These are phyloP conservation scores for Annulohypoxylon bovei DNA, from an alignment of 495 filamentous ascomycete genomes.

Conservation along the genomic window DNA sequence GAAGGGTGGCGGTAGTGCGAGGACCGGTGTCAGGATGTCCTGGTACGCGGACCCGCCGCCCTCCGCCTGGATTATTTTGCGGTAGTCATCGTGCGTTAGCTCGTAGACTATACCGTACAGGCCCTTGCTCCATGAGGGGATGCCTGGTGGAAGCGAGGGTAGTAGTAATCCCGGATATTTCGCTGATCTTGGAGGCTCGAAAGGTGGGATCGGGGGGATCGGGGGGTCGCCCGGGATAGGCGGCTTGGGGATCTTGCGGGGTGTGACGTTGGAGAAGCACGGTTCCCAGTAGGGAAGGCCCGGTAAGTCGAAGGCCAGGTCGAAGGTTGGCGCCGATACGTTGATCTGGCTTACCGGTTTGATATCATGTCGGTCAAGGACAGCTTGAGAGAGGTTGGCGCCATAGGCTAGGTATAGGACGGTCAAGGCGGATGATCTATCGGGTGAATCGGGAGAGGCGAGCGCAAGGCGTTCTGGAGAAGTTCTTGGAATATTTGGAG, in stretches of 20 bases:
- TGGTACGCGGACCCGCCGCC: conserved; percentile 84
- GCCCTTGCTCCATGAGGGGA: conserved; percentile 73
- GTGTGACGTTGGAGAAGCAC: conserved; percentile 85
- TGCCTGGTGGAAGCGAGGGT: conserved; percentile 51
- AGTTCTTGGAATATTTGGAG: conserved; percentile 39
- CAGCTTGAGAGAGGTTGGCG: conserved; percentile 84
- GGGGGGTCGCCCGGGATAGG: conserved; percentile 44
- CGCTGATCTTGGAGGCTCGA: conserved; percentile 16
- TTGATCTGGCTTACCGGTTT: conserved; percentile 79
- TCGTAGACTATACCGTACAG: conserved; percentile 96
- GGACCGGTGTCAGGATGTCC: conserved; percentile 81
- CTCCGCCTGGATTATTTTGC: conserved; percentile 88
- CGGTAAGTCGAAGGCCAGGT: conserved; percentile 84
- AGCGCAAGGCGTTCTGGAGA: conserved; percentile 43
- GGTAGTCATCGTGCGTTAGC: conserved; percentile 81
- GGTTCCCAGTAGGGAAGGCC: conserved; percentile 90
- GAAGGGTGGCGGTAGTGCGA: conserved; percentile 65
- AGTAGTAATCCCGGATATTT: conserved; percentile 24
- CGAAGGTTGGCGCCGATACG: conserved; percentile 80
- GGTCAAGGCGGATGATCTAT: conserved; percentile 51
- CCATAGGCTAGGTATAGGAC: conserved; percentile 95
- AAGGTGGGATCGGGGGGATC: conserved; percentile 38
- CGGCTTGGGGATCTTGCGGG: conserved; percentile 58
- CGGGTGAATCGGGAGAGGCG: conserved; percentile 29
- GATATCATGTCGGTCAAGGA: conserved; percentile 78